Percentiles rank a stretch among this genome's conserved stretches.
Conservation (phyloP, 1,139 yeast genomes). For the Keqinozyma sinolaborantium region DNA sequence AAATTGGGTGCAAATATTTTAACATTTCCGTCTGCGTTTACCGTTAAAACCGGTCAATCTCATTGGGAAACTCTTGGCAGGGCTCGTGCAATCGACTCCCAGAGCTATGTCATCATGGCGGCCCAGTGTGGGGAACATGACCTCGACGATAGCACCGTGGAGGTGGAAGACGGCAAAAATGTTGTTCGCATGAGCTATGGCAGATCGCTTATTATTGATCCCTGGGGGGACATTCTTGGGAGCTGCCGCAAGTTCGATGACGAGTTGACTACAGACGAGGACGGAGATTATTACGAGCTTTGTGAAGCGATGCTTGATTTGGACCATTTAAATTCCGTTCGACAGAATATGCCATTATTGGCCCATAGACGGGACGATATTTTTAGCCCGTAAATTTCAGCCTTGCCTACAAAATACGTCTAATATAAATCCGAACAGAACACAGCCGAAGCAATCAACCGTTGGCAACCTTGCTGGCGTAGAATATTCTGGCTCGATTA, state of each 20-base stretch:
- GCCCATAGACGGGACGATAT: slow-evolving; percentile 50
- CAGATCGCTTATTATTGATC: slow-evolving; percentile 79
- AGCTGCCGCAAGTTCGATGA: slow-evolving; percentile 40
- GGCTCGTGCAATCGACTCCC: slow-evolving; percentile 86
- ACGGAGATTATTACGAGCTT: slow-evolving; percentile 53
- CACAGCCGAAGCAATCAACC: too few species aligned
- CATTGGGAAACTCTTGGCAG: slow-evolving; percentile 84
- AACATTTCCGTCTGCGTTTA: slow-evolving; percentile 89
- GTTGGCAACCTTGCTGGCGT: too few species aligned
- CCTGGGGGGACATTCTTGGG: slow-evolving; percentile 83
- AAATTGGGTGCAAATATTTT: slow-evolving; percentile 72
- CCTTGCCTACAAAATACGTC: too few species aligned
- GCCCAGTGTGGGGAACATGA: slow-evolving; percentile 85
- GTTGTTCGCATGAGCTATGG: slow-evolving; percentile 66
- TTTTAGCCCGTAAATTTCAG: too few species aligned
- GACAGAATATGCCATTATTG: slow-evolving; percentile 73
- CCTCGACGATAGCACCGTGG: slow-evolving; percentile 25
- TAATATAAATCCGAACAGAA: too few species aligned
- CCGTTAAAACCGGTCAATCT: slow-evolving; percentile 84
- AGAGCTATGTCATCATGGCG: slow-evolving; percentile 84
- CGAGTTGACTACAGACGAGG: slow-evolving; percentile 24
- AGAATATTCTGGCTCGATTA: too few species aligned
- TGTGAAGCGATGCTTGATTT: slow-evolving; percentile 70
- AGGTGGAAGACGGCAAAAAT: slow-evolving; percentile 28
- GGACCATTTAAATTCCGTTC: slow-evolving; percentile 41